Evolutionary conservation across 768 basidiomycete genomes (phyloP).

Genomic region (Lactarius pseudohatsudake): DNA sequence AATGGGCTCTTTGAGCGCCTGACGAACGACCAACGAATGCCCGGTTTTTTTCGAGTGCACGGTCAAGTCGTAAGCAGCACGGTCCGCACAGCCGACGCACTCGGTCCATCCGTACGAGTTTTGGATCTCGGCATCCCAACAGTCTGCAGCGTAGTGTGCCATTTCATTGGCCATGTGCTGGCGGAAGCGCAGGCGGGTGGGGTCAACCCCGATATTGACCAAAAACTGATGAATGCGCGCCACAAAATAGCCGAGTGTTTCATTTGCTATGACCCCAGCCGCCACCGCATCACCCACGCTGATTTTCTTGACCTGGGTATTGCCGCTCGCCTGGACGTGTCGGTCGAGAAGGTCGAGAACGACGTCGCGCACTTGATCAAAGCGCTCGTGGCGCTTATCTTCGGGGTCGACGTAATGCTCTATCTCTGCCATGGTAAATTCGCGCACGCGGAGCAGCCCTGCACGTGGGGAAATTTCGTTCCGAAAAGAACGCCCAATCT

Average conservation of each 20-base stretch:
- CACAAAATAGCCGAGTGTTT: constrained; percentile 97
- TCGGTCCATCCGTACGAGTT: constrained; percentile 95
- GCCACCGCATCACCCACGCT: constrained; percentile 87
- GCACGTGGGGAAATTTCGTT: constrained; percentile 98
- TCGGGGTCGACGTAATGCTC: constrained; percentile 97
- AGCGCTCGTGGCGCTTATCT: constrained; percentile 86
- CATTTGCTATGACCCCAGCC: constrained; percentile 86
- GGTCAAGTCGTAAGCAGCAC: constrained; percentile 92
- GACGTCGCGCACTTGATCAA: constrained; percentile 75
- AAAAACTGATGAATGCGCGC: constrained; percentile 91
- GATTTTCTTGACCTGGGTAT: constrained; percentile 61
- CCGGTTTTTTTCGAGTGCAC: constrained; percentile 88
- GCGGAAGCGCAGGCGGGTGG: constrained; percentile 80
- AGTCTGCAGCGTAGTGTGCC: constrained; percentile 99
- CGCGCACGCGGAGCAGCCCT: constrained; percentile 93
- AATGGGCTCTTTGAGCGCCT: constrained; percentile 83
- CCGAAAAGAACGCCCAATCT: constrained; percentile 93
- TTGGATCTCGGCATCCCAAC: constrained; percentile 99
- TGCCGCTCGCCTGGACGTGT: constrained; percentile 76
- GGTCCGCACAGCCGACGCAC: constrained; percentile 98
- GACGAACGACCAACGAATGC: constrained; percentile 78
- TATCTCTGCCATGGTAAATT: constrained; percentile 99
- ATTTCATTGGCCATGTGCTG: constrained; percentile 99
- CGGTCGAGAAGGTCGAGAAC: constrained; percentile 78
- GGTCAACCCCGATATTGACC: constrained; percentile 86